Base-by-base conservation (phyloP, 169 alveolate species). In the Eimeria acervulina region DNA sequence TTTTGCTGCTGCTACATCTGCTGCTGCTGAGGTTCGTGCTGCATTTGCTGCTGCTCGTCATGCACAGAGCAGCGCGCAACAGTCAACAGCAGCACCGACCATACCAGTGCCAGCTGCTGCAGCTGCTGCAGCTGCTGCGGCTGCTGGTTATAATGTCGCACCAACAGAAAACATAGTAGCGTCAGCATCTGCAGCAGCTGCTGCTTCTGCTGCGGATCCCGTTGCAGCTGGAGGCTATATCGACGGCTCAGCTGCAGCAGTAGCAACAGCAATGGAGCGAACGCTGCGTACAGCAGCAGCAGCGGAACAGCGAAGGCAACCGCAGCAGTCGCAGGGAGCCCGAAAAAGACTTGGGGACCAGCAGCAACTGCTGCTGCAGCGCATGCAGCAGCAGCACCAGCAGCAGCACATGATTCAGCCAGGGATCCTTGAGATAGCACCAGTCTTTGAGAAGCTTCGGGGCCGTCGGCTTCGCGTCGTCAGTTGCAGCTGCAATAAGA, bases 331-430 rank as follows among this genome's bases (percentile, higher is more conserved):
- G 74, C 74, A 63, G 26, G 74, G 38, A n/a, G 74, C 74, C 38
- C 38, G 3, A 63, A n/a, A n/a, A 0, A 63, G 19, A 23, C 74
- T 63, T 26, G 26, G 19, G 74, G 74, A 23, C 74, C 74, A 63
- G 38, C 74, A 63, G 74, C 74, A 63, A 21, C 38, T 63, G 84
- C 52, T 36, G 84, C n/a, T 72, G 84, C 84, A 36, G 52, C 44
- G 51, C 28, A 36, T 72, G 84, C 74, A 63, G 38, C 74, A 1
- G 74, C 38, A 63, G 74, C 10, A n/a, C 38, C 38, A 63, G 52
- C 84, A 36, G 31, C 23, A 23, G 74, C 74, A 63, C 33, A 10
- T 19, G 31, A 72, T 21, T 1, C 84, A 12, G 21, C 47, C 44
- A 36, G 84, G 23, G 13, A 10, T 36, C 84, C 7, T 38, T 15